These are phyloP conservation scores for Talaromyces sp. DNA, from an alignment of 2,329 filamentous ascomycete genomes.

Conservation along the genomic window DNA sequence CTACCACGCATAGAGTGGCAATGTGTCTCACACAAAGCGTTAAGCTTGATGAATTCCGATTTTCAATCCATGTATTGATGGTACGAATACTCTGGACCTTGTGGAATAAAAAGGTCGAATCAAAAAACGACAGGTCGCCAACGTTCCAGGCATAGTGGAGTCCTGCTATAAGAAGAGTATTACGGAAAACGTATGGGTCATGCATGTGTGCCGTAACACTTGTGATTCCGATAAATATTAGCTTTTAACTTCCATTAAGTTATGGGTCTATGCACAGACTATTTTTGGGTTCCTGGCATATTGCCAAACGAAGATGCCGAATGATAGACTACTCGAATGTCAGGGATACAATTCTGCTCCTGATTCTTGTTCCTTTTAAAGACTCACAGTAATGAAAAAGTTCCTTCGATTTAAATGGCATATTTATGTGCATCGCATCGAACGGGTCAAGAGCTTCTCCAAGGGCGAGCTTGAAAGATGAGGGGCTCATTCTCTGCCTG, in stretches of 20 bases:
- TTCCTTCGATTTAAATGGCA: constrained; percentile 1
- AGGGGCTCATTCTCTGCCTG: background rate
- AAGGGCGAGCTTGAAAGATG: background rate
- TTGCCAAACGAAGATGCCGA: background rate
- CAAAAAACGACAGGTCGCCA: background rate
- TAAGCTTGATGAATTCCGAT: background rate
- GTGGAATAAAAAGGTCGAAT: constrained; percentile 1
- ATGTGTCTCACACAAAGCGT: background rate
- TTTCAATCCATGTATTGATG: background rate
- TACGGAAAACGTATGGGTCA: constrained; percentile 1
- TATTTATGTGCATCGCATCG: background rate
- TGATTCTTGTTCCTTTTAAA: background rate
- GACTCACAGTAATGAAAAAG: constrained; percentile 1
- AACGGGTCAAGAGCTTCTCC: constrained; percentile 2
- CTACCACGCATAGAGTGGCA: constrained; percentile 1
- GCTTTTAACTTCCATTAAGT: background rate
- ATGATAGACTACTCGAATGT: constrained; percentile 2
- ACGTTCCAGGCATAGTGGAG: constrained; percentile 5
- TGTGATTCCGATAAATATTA: background rate
- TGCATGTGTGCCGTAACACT: background rate
- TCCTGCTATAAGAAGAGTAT: constrained; percentile 1
- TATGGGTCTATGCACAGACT: background rate
- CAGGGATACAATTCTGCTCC: background rate
- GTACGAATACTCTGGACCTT: constrained; percentile 1
- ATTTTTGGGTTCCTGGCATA: background rate